Conservation (phyloP, 192 early-diverging fungal species). For the Podochytrium sp. region DNA sequence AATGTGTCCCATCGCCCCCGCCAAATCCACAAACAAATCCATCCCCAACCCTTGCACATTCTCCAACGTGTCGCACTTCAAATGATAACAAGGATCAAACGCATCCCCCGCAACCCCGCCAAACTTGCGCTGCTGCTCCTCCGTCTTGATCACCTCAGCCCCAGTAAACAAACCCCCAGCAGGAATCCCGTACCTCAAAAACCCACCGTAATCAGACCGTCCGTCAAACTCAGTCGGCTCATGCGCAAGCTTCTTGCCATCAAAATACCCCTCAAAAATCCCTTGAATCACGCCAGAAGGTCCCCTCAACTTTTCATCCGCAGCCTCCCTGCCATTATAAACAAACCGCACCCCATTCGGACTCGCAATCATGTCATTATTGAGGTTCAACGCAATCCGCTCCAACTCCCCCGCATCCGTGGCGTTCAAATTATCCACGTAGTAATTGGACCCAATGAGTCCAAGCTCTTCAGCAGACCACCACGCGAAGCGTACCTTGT, state of each 20-base stretch:
- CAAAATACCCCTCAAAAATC: slow-evolving; percentile 36
- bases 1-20: slow-evolving; percentile 21
- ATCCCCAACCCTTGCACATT: slow-evolving; percentile 29
- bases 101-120: slow-evolving; percentile 45
- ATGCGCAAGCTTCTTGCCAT: slow-evolving; percentile 23
- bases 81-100: slow-evolving; percentile 51
- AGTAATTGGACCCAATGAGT: slow-evolving; percentile 43
- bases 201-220: slow-evolving; percentile 37
- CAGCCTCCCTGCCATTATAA: slow-evolving; percentile 37
- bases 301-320: slow-evolving; percentile 21
- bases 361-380: slow-evolving; percentile 42
- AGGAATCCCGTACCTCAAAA: slow-evolving; percentile 39
- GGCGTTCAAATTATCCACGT: slow-evolving; percentile 43
- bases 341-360: slow-evolving; percentile 38
- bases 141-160: slow-evolving; percentile 36
- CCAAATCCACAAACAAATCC: slow-evolving; percentile 20
- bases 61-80: slow-evolving; percentile 41
- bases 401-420: slow-evolving; percentile 29
- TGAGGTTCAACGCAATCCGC: slow-evolving; percentile 30
- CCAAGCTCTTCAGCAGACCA: slow-evolving; percentile 44
- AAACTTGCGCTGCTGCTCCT: slow-evolving; percentile 31
- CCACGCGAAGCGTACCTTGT: slow-evolving; percentile 48
- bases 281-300: slow-evolving; percentile 37
- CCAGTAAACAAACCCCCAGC: slow-evolving; percentile 44
- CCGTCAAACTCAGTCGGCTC: slow-evolving; percentile 38